These are phyloP conservation scores for Mycena epipterygia DNA, from an alignment of 768 basidiomycete genomes.

Conservation along the genomic window DNA sequence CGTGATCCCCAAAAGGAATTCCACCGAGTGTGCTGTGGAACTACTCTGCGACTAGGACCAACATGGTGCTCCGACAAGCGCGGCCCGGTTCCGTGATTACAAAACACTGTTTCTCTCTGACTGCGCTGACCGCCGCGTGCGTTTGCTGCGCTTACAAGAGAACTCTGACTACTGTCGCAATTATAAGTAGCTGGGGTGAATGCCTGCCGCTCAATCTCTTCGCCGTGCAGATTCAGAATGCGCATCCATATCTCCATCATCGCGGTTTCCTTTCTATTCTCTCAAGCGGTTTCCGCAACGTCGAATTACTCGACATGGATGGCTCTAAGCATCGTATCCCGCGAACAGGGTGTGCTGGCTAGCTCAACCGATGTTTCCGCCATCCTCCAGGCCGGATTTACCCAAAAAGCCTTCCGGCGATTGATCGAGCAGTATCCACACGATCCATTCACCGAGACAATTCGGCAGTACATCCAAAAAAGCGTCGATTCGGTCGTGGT, in stretches of 20 bases:
- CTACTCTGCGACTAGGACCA: no score
- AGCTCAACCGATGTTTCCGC: conserved; percentile 24
- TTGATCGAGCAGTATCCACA: conserved; percentile 24
- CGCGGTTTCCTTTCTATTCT: not conserved
- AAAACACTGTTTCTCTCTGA: no score
- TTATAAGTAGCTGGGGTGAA: no score
- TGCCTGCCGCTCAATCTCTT: not conserved
- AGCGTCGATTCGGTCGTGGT: conserved; percentile 29
- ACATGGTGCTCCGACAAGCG: no score
- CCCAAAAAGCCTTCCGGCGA: conserved; percentile 29
- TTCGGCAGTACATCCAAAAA: conserved; percentile 16
- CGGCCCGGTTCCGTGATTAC: no score
- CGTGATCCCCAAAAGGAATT: no score
- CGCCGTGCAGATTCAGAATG: not conserved
- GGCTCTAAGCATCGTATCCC: conserved; percentile 29
- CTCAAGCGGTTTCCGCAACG: not conserved
- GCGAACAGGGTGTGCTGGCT: conserved; percentile 24
- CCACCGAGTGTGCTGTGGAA: no score
- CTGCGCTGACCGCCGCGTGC: no score
- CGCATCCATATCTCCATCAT: not conserved
- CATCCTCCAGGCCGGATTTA: conserved; percentile 27
- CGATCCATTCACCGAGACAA: not conserved
- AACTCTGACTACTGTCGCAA: no score
- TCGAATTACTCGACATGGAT: conserved; percentile 33
- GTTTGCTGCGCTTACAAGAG: no score